Conservation (phyloP, 208 protist species). For the Leishmania amazonensis region DNA sequence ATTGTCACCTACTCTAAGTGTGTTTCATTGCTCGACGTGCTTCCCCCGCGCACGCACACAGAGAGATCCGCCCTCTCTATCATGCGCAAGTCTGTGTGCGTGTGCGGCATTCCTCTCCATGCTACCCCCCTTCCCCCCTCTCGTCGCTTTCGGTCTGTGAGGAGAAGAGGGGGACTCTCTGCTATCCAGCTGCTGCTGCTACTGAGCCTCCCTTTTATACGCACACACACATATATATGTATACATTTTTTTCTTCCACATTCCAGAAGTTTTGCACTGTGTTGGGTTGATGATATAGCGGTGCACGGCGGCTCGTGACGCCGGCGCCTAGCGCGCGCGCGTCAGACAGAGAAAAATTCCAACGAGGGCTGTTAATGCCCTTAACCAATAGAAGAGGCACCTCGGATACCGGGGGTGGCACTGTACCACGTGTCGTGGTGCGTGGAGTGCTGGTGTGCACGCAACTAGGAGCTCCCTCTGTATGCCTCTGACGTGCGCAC, state of each 20-base stretch:
- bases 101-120: not conserved
- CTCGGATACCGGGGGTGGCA: no score
- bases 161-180: not conserved
- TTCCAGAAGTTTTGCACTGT: not conserved
- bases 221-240: not conserved
- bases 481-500: not conserved
- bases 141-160: not conserved
- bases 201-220: not conserved
- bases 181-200: not conserved
- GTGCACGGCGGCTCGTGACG: not conserved
- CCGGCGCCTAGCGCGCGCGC: not conserved
- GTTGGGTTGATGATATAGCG: not conserved
- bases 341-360: not conserved
- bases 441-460: not conserved
- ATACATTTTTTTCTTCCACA: not conserved
- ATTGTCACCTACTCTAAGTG: no score
- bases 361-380: not conserved
- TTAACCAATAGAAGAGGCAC: not conserved
- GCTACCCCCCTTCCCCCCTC: not conserved
- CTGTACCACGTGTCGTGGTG: not conserved
- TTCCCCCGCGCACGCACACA: not conserved
- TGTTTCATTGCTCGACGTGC: not conserved
- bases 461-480: not conserved
- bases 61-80: not conserved
- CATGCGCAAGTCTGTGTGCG: not conserved